Percentiles rank a stretch among this genome's conserved stretches.
Evolutionary conservation across 108 stramenopile genomes (phyloP).

Genomic region (Cyclotella distinguenda): DNA sequence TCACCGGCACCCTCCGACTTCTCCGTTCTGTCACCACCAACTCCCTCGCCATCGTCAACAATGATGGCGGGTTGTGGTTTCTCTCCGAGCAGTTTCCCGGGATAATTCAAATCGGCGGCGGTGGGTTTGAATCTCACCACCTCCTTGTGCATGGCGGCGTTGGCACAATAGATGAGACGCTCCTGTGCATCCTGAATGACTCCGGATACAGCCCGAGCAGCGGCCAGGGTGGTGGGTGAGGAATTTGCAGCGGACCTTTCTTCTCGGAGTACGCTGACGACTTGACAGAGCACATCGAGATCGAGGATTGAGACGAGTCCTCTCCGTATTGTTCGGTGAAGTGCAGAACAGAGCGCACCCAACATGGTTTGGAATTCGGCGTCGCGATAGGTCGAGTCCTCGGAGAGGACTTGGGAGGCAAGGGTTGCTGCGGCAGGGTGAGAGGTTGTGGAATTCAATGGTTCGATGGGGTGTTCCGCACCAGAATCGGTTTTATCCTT

Average conservation of each 20-base stretch:
- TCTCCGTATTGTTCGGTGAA: slow-evolving; percentile 83
- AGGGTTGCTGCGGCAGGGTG: slow-evolving; percentile 35
- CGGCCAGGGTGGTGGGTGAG: slow-evolving; percentile 68
- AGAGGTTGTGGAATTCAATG: slow-evolving; percentile 19
- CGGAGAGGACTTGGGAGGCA: slow-evolving; percentile 58
- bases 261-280: slow-evolving; percentile 82
- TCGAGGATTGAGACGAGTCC: slow-evolving; percentile 77
- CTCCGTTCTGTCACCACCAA: background rate
- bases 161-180: slow-evolving; percentile 87
- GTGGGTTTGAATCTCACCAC: slow-evolving; percentile 85
- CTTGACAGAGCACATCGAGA: slow-evolving; percentile 82
- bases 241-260: slow-evolving; percentile 78
- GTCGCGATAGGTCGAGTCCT: slow-evolving; percentile 71
- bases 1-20: slow-evolving; percentile 14
- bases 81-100: slow-evolving; percentile 64
- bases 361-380: slow-evolving; percentile 77
- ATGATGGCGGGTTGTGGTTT: slow-evolving; percentile 37
- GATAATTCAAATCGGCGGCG: slow-evolving; percentile 76
- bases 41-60: slow-evolving; percentile 20
- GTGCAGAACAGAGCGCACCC: slow-evolving; percentile 64
- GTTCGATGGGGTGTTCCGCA: background rate
- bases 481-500: slow-evolving; percentile 6
- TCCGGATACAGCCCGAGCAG: slow-evolving; percentile 74
- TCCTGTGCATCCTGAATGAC: slow-evolving; percentile 91
- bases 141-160: slow-evolving; percentile 69